Base-by-base conservation (phyloP, 805 yeast species). In the Kodamaea restingae region DNA sequence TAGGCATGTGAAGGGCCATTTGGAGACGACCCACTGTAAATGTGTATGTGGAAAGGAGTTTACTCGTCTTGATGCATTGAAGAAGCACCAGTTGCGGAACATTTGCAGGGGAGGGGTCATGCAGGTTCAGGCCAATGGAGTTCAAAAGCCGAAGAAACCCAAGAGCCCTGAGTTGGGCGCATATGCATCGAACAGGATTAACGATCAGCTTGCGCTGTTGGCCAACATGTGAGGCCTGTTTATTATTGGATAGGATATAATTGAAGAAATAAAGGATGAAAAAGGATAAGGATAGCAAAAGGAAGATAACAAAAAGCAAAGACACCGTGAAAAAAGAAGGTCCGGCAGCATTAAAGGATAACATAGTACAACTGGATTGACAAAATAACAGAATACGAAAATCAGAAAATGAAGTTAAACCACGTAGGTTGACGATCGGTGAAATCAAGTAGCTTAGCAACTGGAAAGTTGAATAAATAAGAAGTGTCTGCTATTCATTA, bases 31-130 rank as follows among this genome's bases (percentile, higher is more conserved):
- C 18, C 81, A 75, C 49, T 64, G 68, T 39, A 67, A 67, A 18
- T 93, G 98, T 62, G 84, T 84, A 0, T 95, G 99, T 65, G 96
- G 97, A n/a, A 91, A 90, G 62, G 81, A 81, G 45, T 93, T 93
- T 64, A 81, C 91, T 1, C 73, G 98, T 42, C 82, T 84, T 39
- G 97, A 93, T 66, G 96, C 96, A 0, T 66, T 90, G 58, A 79
- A 78, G 49, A 75, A 91, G 45, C 98, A 91, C 56, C 70, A 87
- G 47, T 69, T 78, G 33, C 73, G 95, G 48, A 78, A 80, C 64
- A 87, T 88, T 28, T 90, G 97, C 55, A 51, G 63, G n/a, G 95
- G 95, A 15, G 95, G 91, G 2, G 58, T 78, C 12, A 46, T 52
- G 25, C 48, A 47, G 37, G 45, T 46, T 4, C 48, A 39, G 22